Base-by-base conservation (phyloP, 1,284 basidiomycete genomes). In the Austroboletus novae-zelandiae region DNA sequence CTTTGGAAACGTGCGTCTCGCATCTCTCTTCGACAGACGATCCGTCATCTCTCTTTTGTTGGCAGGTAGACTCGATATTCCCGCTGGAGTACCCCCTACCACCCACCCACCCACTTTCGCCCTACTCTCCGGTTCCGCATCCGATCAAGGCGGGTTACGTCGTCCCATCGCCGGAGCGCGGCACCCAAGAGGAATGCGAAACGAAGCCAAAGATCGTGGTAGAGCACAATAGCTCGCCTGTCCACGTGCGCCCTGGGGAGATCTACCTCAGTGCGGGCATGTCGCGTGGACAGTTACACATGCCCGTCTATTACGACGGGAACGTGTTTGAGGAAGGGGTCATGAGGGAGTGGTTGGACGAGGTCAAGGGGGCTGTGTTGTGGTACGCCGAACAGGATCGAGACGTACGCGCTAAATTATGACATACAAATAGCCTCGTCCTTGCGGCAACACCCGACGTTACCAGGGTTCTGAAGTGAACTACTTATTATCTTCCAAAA, bases 181-280 rank as follows among this genome's bases (percentile, higher is more conserved):
- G 6, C 23, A 27, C 13, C 5, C 4, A 4, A 17, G n/a, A 14
- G 34, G 25, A 27, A 1, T 27, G 8, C 11, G 20, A 44, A 4
- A 14, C 13, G 7, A 23, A 20, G 5, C 52, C 55, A 10, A 57
- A 41, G 37, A 15, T 59, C 9, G 31, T 45, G 17, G 32, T 60
- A 14, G 53, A 58, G 20, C 31, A 43, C n/a, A 46, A 55, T 9
- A 40, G 53, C 13, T 59, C 57, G 1, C 60, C 54, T 48, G 61
- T 80, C 14, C 75, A 71, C 31, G 71, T 74, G 47, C 71, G 75
- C 4, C 77, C 78, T 6, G 65, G 57, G 5, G 77, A 81, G 57
- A 61, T 81, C n/a, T 80, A 80, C 52, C 67, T 80, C 1, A 73
- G 74, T 3, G 74, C 79, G 4, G 52, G 8, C 14, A 43, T 15